Evolutionary conservation across 1,139 yeast species (phyloP).

Genomic region (Blastobotrys aristatus): DNA sequence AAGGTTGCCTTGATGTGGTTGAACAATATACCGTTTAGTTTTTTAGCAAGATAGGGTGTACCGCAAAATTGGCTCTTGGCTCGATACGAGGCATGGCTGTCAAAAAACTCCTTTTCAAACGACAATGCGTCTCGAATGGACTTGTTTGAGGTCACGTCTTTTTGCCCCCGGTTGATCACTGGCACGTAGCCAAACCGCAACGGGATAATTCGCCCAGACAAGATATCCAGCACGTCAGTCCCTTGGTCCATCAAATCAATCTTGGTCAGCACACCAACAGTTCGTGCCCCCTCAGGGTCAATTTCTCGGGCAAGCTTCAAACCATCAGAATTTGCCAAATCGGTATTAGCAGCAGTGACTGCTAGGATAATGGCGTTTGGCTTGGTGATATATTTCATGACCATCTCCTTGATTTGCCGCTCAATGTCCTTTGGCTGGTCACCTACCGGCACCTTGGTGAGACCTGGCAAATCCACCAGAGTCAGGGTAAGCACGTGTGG

Average conservation of each 20-base stretch:
- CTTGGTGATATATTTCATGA: conserved; percentile 86
- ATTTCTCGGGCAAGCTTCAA: conserved; percentile 94
- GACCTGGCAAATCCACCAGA: conserved; percentile 93
- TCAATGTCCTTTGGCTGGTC: conserved; percentile 98
- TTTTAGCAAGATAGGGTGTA: conserved; percentile 92
- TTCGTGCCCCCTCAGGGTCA: conserved; percentile 94
- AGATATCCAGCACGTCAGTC: conserved; percentile 95
- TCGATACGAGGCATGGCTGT: conserved; percentile 90
- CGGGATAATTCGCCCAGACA: conserved; percentile 95
- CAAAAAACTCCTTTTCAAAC: conserved; percentile 76
- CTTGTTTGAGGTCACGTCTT: conserved; percentile 82
- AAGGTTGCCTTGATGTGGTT: conserved; percentile 92
- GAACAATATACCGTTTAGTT: conserved; percentile 80
- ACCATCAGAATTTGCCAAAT: conserved; percentile 96
- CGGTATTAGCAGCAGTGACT: conserved; percentile 96
- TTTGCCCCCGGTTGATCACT: conserved; percentile 96
- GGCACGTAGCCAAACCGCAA: conserved; percentile 95
- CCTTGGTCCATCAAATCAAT: conserved; percentile 98
- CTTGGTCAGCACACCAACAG: conserved; percentile 95
- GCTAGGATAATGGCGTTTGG: conserved; percentile 95
- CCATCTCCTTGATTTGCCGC: conserved; percentile 89
- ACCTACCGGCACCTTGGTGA: conserved; percentile 99
- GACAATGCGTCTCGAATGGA: conserved; percentile 84
- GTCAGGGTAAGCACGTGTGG: conserved; percentile 96
- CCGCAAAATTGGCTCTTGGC: conserved; percentile 93